Evolutionary conservation across 257 asterid genomes (phyloP), one percentile per base, ranked within the genome.

Genomic region (Voacanga thouarsii): DNA sequence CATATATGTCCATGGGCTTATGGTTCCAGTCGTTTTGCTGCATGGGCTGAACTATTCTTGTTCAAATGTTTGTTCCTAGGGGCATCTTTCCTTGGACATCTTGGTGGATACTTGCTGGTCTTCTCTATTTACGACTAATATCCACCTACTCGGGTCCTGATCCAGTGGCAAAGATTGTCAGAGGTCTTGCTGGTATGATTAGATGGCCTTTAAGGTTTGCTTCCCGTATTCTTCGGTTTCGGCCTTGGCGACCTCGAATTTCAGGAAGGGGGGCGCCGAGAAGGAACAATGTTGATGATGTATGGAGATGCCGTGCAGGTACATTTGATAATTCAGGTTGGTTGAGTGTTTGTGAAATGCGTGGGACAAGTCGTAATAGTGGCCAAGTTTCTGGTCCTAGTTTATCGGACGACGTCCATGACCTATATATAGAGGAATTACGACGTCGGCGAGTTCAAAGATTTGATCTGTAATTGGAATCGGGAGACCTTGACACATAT

Each of bases 91-190:
- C 91, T 95, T 12, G 99, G 97, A 16, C 97, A 95, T 80, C 95
- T 90, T 26, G 97, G 97, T 11, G 99, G 99, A 80, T 94, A 77
- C 92, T 94, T 71, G 97, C 99, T 45, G 99, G 99, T 3, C 79
- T 94, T 26, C 71, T 86, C 49, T 94, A 91, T 79, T 41, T 92
- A 24, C 77, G 80, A 43, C 28, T 94, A 47, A 89, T 80, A 77
- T 49, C 87, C 15, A 79, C 88, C 6, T 74, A 57, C 56, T 77
- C 92, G 19, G 90, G 97, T 77, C 77, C 83, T 2, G 79, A 82
- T 76, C 95, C 90, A 3, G 23, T 91, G 49, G 70, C 79, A 65
- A 83, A 80, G 78, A 69, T 91, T 47, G 67, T 85, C 37, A 79
- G 88, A 75, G 87, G 88, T 30, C 57, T 90, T 71, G 60, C 80